phyloP scores from a whole-genome alignment of 192 early-diverging fungal species.

The Entomortierella beljakovae region DNA sequence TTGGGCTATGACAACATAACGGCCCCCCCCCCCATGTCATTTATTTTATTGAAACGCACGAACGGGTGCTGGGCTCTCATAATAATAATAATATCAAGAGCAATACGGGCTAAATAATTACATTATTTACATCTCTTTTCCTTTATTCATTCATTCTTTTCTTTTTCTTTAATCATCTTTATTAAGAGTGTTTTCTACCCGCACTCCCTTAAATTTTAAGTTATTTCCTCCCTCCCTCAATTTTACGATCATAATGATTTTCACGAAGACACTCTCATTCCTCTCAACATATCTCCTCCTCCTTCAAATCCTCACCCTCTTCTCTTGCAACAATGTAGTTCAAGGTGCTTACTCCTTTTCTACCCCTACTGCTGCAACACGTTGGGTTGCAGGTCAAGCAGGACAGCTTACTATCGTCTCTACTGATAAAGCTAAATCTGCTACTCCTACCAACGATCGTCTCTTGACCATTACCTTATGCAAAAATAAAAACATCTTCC shows the following conservation, averaged over 20 bases:
- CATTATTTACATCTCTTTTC: neutral
- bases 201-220: neutral
- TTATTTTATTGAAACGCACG: no score
- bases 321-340: neutral
- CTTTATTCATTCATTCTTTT: neutral
- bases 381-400: slow-evolving; percentile 26
- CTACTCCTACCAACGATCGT: slow-evolving; percentile 6
- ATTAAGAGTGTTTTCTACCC: no score
- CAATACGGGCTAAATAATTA: no score
- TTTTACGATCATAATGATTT: neutral
- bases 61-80: no score
- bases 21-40: no score
- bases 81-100: no score
- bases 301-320: neutral
- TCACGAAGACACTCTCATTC: neutral
- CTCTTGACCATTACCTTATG: slow-evolving; percentile 30
- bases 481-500: neutral
- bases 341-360: slow-evolving; percentile 20
- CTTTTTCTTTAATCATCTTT: neutral
- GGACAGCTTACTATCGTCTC: slow-evolving; percentile 20
- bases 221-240: neutral
- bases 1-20: no score
- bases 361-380: slow-evolving; percentile 30
- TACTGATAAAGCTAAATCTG: slow-evolving; percentile 13
- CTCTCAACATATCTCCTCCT: neutral